Base-by-base conservation (phyloP, 129 eudicot genomes). In the Lactuca sativa region DNA sequence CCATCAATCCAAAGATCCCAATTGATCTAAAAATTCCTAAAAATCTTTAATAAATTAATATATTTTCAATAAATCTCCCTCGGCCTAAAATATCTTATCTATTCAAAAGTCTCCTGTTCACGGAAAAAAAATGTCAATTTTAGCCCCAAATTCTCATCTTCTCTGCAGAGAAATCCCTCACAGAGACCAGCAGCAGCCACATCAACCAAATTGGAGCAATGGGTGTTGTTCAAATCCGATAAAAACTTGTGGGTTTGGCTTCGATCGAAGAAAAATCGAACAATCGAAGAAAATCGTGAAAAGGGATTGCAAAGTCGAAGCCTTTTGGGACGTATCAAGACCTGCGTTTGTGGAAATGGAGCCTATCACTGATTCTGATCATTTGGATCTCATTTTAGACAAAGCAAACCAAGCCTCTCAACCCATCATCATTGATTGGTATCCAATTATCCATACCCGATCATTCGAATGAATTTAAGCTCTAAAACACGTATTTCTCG, bases 361-460 rank as follows among this genome's bases (percentile, higher is more conserved):
- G 40, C 79, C 95, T 49, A 78, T 93, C 65, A 67, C 73, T 21
- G 92, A 90, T 80, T 66, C 64, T 71, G 92, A 93, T 9, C 99
- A 85, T 4, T 72, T 93, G 72, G 99, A 93, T 44, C 77, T 67
- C 53, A 75, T 87, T 78, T 59, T 93, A 30, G 88, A 43, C 7
- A 62, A 76, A 18, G 97, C 99, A 5, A 79, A 69, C 57, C 74
- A 85, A 41, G 14, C 43, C 38, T 77, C 81, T 25, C 82, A 85
- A 67, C 88, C 97, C 83, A 74, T 93, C 70, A 55, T 93, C 78
- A 86, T 93, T 76, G 99, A 93, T 58, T 93, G 99, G 99, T 77
- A 69, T 73, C 9, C 57, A 6, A 97, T 97, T 77, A 69, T 73
- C 9, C 57, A 6, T 57, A 9, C 58, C 25, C 37, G 54, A 25